Percentiles rank a stretch among this genome's conserved stretches.
Evolutionary conservation across 495 filamentous ascomycete genomes (phyloP).

Genomic region (Hapsidospora chrysogenum): DNA sequence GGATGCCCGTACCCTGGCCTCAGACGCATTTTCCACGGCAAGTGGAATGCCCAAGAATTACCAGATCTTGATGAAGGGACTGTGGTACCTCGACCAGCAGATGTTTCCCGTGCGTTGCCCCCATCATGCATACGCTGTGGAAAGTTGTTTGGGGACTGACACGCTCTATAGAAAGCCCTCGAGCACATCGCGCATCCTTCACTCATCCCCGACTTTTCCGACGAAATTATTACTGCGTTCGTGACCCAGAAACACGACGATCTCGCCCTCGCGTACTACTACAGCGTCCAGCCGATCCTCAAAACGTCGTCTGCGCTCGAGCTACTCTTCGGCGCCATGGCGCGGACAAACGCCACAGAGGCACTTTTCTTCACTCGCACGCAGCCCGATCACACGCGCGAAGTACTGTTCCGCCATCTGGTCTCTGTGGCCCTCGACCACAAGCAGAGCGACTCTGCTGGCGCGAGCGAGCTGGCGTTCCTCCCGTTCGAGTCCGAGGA

Average conservation of each 20-base stretch:
- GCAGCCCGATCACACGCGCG: slow-evolving; percentile 41
- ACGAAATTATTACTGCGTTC: slow-evolving; percentile 60
- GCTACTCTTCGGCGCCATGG: slow-evolving; percentile 48
- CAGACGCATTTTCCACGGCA: slow-evolving; percentile 34
- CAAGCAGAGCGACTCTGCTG: slow-evolving; percentile 17
- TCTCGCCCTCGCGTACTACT: slow-evolving; percentile 59
- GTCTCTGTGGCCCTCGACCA: slow-evolving; percentile 41
- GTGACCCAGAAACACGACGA: slow-evolving; percentile 39
- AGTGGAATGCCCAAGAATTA: slow-evolving; percentile 42
- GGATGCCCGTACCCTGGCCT: slow-evolving; percentile 27
- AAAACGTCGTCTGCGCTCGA: slow-evolving; percentile 38
- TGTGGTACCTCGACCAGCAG: slow-evolving; percentile 63
- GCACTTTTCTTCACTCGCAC: slow-evolving; percentile 57
- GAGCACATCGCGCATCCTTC: slow-evolving; percentile 60
- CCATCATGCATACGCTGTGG: too few species aligned
- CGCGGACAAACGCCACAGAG: slow-evolving; percentile 48
- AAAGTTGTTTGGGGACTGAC: too few species aligned
- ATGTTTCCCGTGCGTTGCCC: slow-evolving; percentile 38
- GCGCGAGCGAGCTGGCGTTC: slow-evolving; percentile 47
- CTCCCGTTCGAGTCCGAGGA: slow-evolving; percentile 51
- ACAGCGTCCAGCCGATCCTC: slow-evolving; percentile 50
- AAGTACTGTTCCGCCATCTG: slow-evolving; percentile 47
- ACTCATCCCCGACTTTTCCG: slow-evolving; percentile 60
- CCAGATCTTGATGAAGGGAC: slow-evolving; percentile 56
- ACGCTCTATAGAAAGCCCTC: slow-evolving; percentile 37